These are phyloP conservation scores for Cystobasidium pallidum DNA, from an alignment of 1,284 basidiomycete species.

Conservation along the genomic window DNA sequence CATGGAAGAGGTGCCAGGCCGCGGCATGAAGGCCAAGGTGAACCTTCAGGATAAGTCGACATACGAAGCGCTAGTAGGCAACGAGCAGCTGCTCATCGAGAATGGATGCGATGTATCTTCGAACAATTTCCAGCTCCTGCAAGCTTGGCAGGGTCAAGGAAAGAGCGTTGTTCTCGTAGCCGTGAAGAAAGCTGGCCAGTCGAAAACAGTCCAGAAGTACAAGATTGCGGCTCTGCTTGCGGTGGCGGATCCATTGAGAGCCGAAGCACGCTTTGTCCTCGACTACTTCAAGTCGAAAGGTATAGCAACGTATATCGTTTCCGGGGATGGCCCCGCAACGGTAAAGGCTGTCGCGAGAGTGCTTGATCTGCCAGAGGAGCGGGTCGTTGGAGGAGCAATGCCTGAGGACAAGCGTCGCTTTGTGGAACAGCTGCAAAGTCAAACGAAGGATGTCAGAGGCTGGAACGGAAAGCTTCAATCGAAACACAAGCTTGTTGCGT, in stretches of 20 bases:
- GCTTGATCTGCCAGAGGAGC: constrained; percentile 69
- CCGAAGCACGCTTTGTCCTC: constrained; percentile 66
- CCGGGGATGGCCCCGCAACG: constrained; percentile 75
- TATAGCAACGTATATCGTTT: constrained; percentile 73
- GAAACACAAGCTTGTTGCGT: constrained; percentile 64
- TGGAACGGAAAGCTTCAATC: constrained; percentile 46
- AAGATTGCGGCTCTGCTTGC: constrained; percentile 64
- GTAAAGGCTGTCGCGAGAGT: constrained; percentile 71
- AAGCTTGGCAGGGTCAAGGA: constrained; percentile 67
- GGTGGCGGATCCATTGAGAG: constrained; percentile 68
- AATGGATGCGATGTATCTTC: constrained; percentile 59
- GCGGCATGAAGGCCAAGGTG: constrained; percentile 67
- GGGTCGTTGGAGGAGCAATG: constrained; percentile 66
- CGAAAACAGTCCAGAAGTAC: constrained; percentile 32
- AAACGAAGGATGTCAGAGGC: constrained; percentile 16
- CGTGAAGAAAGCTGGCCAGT: constrained; percentile 47
- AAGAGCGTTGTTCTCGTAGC: constrained; percentile 73
- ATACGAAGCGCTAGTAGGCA: constrained; percentile 64
- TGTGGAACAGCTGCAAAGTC: constrained; percentile 59
- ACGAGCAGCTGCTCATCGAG: constrained; percentile 67
- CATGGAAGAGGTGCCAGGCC: constrained; percentile 69
- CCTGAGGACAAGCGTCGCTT: constrained; percentile 65
- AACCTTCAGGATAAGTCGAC: constrained; percentile 57
- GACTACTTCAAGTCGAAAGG: constrained; percentile 62
- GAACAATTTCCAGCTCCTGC: constrained; percentile 55